Evolutionary conservation across 2,329 filamentous ascomycete genomes (phyloP).

Genomic region (Arthrobotrys musiformis): DNA sequence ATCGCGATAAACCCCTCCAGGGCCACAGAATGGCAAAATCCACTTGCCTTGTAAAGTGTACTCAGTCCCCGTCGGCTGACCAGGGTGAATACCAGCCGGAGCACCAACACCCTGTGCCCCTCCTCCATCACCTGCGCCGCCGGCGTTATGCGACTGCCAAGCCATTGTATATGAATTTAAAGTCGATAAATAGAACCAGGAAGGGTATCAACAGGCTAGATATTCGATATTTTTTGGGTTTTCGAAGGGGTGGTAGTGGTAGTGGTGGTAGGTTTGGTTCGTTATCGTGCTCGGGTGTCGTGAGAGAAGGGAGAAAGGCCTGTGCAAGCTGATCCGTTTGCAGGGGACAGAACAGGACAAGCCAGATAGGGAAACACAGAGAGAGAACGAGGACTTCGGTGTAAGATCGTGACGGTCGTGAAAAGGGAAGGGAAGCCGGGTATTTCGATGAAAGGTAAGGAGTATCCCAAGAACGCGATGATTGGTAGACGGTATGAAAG

Average conservation of each 20-base stretch:
- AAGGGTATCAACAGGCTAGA: constrained; percentile 10
- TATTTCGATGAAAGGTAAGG: constrained; percentile 8
- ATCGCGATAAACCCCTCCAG: too few species aligned
- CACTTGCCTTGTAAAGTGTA: constrained; percentile 75
- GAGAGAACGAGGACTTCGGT: background rate
- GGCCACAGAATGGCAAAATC: constrained; percentile 19
- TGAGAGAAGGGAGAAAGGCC: constrained; percentile 3
- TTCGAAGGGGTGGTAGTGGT: too few species aligned
- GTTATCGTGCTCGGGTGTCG: constrained; percentile 11
- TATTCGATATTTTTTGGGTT: background rate
- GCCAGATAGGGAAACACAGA: too few species aligned
- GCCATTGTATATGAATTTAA: constrained; percentile 68
- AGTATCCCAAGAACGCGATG: background rate
- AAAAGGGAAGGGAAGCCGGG: constrained; percentile 6
- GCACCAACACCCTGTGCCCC: constrained; percentile 60
- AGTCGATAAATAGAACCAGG: background rate
- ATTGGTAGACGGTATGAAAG: too few species aligned
- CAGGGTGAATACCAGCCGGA: constrained; percentile 53
- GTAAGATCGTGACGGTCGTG: constrained; percentile 54
- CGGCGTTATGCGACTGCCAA: constrained; percentile 71
- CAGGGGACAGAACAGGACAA: constrained; percentile 6
- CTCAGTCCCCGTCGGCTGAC: constrained; percentile 72
- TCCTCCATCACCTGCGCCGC: constrained; percentile 46
- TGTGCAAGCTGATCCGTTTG: constrained; percentile 17
- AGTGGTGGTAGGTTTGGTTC: background rate